phyloP scores from a whole-genome alignment of 2,329 filamentous ascomycete species.

The Juglanconis juglandina region DNA sequence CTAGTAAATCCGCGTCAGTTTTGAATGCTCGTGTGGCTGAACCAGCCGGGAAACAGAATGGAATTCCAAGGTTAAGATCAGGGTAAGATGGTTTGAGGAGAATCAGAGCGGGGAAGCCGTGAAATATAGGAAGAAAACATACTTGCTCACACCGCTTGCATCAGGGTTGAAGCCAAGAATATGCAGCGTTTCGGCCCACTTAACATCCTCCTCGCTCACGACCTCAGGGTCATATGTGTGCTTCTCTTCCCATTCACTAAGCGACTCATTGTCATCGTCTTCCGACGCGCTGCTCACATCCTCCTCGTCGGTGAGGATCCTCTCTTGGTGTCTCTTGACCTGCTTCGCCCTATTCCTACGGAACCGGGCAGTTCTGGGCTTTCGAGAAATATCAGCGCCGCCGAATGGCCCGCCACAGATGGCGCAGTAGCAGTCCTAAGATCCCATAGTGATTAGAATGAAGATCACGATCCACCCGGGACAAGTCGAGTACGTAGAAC shows the following conservation, averaged over 20 bases:
- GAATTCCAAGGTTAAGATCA: too few species aligned
- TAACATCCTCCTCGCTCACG: background rate
- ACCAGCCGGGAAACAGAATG: too few species aligned
- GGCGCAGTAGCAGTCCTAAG: background rate
- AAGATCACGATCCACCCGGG: too few species aligned
- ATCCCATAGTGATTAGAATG: background rate
- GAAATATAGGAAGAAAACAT: background rate
- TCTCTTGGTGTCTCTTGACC: background rate
- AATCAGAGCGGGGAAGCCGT: background rate
- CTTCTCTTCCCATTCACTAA: background rate
- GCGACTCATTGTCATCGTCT: background rate
- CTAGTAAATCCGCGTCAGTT: background rate
- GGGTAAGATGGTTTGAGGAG: too few species aligned
- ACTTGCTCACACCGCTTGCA: background rate
- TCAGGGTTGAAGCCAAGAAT: background rate
- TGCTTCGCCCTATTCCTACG: background rate
- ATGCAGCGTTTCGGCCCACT: background rate
- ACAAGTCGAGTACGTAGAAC: too few species aligned
- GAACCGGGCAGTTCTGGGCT: constrained; percentile 2
- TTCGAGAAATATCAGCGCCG: background rate
- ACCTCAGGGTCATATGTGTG: background rate
- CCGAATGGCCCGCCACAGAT: constrained; percentile 6
- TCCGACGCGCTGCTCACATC: background rate
- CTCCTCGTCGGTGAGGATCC: too few species aligned
- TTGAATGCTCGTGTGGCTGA: too few species aligned